Conservation (phyloP, 1,284 basidiomycete species). For the Heterobasidion parviporum region DNA sequence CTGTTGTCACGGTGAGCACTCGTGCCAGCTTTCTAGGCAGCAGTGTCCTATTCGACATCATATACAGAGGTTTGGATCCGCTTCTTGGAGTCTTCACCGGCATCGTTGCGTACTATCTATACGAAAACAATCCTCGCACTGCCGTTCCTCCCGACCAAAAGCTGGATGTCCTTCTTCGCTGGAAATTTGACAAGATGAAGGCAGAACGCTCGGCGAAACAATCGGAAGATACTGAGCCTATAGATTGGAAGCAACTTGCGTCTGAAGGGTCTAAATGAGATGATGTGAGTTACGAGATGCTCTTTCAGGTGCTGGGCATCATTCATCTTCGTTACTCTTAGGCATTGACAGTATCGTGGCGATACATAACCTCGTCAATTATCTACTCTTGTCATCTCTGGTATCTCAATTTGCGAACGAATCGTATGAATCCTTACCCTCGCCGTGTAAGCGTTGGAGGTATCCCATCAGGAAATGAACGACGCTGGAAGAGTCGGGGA, state of each 20-base stretch:
- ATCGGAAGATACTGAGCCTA: slow-evolving; percentile 6
- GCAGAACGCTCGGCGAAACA: slow-evolving; percentile 2
- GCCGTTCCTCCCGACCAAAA: slow-evolving; percentile 60
- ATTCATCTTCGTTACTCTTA: no score
- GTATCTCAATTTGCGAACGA: neutral
- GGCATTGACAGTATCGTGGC: no score
- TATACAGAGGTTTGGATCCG: slow-evolving; percentile 55
- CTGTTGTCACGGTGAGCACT: slow-evolving; percentile 16
- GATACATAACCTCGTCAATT: no score
- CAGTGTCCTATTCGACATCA: neutral
- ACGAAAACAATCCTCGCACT: slow-evolving; percentile 80
- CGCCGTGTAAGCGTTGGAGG: no score
- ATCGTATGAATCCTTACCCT: neutral
- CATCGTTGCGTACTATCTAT: slow-evolving; percentile 73
- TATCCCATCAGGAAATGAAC: neutral
- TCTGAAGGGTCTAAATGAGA: slow-evolving; percentile 8
- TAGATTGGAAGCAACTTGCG: slow-evolving; percentile 8
- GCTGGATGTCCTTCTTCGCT: slow-evolving; percentile 51
- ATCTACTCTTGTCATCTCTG: neutral
- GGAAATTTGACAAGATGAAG: slow-evolving; percentile 40
- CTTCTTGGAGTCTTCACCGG: slow-evolving; percentile 79
- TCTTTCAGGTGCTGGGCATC: no score
- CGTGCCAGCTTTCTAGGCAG: neutral
- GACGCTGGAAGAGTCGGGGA: no score
- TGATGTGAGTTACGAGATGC: neutral